phyloP scores from a whole-genome alignment of 495 filamentous ascomycete species.

The Aeminium ludgeri region DNA sequence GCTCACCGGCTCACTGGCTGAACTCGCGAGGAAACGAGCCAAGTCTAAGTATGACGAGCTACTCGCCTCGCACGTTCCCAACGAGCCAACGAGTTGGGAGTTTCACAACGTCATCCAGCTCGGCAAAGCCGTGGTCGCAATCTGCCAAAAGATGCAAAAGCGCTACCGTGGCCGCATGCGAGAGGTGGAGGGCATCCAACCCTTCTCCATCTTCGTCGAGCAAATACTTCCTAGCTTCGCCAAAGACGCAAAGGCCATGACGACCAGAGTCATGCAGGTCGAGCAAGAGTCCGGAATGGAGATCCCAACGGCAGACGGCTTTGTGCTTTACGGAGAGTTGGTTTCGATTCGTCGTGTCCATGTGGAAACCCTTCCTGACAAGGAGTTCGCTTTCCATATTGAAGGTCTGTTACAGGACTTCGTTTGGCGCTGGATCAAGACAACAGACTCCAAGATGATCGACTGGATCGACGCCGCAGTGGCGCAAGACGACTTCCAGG shows the following conservation, averaged over 20 bases:
- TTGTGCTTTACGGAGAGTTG: conserved; percentile 80
- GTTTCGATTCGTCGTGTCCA: conserved; percentile 69
- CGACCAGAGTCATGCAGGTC: conserved; percentile 58
- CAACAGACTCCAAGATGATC: conserved; percentile 60
- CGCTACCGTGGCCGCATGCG: conserved; percentile 67
- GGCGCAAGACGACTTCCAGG: conserved; percentile 67
- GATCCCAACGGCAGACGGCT: conserved; percentile 74
- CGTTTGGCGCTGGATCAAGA: conserved; percentile 85
- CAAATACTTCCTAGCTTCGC: conserved; percentile 80
- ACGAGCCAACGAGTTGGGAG: conserved; percentile 62
- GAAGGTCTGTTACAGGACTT: conserved; percentile 77
- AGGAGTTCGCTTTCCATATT: conserved; percentile 63
- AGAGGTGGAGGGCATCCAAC: conserved; percentile 79
- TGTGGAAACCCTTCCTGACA: conserved; percentile 46
- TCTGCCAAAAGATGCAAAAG: conserved; percentile 76
- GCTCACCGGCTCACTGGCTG: conserved; percentile 51
- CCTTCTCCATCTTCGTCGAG: conserved; percentile 60
- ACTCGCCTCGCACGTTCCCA: conserved; percentile 55
- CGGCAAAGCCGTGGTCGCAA: conserved; percentile 64
- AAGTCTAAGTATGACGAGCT: conserved; percentile 53
- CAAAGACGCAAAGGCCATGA: conserved; percentile 66
- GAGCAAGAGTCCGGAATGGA: conserved; percentile 52
- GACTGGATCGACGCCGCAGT: conserved; percentile 81
- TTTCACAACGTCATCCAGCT: conserved; percentile 75
- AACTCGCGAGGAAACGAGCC: conserved; percentile 58